These are phyloP conservation scores for Kurtzmaniella quercitrusa DNA, from an alignment of 1,139 yeast genomes.

Conservation along the genomic window DNA sequence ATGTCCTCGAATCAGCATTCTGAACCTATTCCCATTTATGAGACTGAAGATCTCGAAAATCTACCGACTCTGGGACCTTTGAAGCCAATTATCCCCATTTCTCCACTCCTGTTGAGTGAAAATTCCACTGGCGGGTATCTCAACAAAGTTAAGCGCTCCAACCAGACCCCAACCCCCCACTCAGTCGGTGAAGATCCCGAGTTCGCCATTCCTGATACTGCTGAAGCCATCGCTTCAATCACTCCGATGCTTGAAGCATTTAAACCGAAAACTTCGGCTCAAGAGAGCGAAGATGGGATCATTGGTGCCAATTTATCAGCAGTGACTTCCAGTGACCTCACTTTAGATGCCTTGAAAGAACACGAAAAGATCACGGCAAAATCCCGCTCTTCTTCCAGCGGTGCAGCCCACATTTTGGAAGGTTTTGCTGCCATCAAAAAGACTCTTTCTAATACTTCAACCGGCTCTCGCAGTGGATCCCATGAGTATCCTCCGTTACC, in stretches of 20 bases:
- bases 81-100: slow-evolving; percentile 4
- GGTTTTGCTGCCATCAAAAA: slow-evolving; percentile 20
- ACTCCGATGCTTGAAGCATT: slow-evolving; percentile 74
- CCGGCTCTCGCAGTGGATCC: slow-evolving; percentile 39
- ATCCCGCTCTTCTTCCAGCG: slow-evolving; percentile 10
- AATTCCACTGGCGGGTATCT: slow-evolving; percentile 4
- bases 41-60: neutral
- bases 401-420: slow-evolving; percentile 9
- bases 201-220: slow-evolving; percentile 30
- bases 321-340: slow-evolving; percentile 3
- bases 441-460: slow-evolving; percentile 36
- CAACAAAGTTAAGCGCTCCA: neutral
- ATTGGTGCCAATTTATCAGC: slow-evolving; percentile 6
- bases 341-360: slow-evolving; percentile 9
- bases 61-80: neutral
- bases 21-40: neutral
- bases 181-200: slow-evolving; percentile 4
- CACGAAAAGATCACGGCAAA: slow-evolving; percentile 5
- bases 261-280: slow-evolving; percentile 66
- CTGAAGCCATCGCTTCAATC: slow-evolving; percentile 67
- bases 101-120: slow-evolving; percentile 6
- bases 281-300: slow-evolving; percentile 36
- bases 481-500: slow-evolving; percentile 54
- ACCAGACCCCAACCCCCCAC: neutral
- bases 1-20: slow-evolving; percentile 1